phyloP scores from a whole-genome alignment of 2,329 filamentous ascomycete species.

The Epichloe coenophiala region DNA sequence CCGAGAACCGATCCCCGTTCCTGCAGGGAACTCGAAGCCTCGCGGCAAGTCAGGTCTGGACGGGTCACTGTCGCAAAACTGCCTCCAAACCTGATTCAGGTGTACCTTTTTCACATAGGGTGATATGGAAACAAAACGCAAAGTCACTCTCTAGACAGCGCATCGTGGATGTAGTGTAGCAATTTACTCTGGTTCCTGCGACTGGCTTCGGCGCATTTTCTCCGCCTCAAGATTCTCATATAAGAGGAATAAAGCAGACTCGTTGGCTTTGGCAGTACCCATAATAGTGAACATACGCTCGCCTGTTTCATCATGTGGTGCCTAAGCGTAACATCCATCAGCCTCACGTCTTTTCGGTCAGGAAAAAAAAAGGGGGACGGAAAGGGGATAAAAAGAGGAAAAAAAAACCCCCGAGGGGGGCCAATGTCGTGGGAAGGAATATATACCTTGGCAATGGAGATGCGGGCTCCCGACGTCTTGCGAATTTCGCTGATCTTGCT shows the following conservation, averaged over 20 bases:
- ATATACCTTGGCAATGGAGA: conserved; percentile 82
- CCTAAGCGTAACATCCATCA: conserved; percentile 24
- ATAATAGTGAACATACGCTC: conserved; percentile 99
- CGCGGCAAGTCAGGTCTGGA: conserved; percentile 51
- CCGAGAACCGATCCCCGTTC: conserved; percentile 22
- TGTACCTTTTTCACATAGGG: conserved; percentile 17
- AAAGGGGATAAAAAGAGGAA: background rate
- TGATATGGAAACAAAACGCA: conserved; percentile 14
- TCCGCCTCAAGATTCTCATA: conserved; percentile 99
- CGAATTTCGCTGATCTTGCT: conserved; percentile 98
- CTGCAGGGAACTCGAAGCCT: conserved; percentile 36
- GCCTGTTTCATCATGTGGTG: conserved; percentile 90
- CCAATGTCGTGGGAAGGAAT: background rate
- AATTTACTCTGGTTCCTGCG: conserved; percentile 38
- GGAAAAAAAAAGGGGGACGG: no score
- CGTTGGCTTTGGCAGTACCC: conserved; percentile 84
- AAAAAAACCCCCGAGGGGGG: background rate
- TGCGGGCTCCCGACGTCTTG: conserved; percentile 89
- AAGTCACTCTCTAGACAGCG: conserved; percentile 15
- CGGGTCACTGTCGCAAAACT: conserved; percentile 27
- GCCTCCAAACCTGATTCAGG: conserved; percentile 38
- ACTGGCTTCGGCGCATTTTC: conserved; percentile 93
- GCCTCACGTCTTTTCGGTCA: background rate
- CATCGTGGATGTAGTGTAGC: conserved; percentile 2
- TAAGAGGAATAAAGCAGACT: conserved; percentile 86